Evolutionary conservation across 768 basidiomycete species (phyloP).

Genomic region (Cystobasidium ongulense): DNA sequence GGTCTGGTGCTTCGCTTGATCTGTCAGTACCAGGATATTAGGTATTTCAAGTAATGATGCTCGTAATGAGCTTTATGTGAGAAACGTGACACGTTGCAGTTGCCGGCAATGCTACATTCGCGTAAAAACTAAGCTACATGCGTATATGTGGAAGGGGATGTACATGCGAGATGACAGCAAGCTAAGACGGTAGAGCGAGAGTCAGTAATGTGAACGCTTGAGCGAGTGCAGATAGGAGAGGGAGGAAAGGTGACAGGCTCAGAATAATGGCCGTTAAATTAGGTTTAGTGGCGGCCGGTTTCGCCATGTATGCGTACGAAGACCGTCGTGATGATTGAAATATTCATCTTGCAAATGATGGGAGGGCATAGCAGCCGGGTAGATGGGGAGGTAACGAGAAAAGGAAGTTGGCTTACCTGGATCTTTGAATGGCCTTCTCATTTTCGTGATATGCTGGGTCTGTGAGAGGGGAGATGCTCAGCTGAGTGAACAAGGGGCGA

Average conservation of each 20-base stretch:
- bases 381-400: not conserved
- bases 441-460: not conserved
- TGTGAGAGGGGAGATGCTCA: not conserved
- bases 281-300: slow-evolving; percentile 32
- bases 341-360: slow-evolving; percentile 18
- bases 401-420: not conserved
- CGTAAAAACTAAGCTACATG: too few relatives aligned
- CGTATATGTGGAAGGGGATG: too few relatives aligned
- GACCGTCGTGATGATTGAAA: slow-evolving; percentile 31
- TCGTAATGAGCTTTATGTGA: too few relatives aligned
- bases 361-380: not conserved
- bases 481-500: not conserved
- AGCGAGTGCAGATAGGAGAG: not conserved
- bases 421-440: too few relatives aligned
- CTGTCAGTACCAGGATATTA: too few relatives aligned
- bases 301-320: slow-evolving; percentile 28
- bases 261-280: slow-evolving; percentile 28
- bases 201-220: not conserved
- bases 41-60: too few relatives aligned
- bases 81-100: too few relatives aligned
- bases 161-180: not conserved
- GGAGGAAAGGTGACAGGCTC: too few relatives aligned
- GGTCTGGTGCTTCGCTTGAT: too few relatives aligned
- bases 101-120: too few relatives aligned
- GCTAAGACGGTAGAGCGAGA: not conserved